phyloP scores from a whole-genome alignment of 2,329 filamentous ascomycete species.

The Cylindrodendrum hubeiense region DNA sequence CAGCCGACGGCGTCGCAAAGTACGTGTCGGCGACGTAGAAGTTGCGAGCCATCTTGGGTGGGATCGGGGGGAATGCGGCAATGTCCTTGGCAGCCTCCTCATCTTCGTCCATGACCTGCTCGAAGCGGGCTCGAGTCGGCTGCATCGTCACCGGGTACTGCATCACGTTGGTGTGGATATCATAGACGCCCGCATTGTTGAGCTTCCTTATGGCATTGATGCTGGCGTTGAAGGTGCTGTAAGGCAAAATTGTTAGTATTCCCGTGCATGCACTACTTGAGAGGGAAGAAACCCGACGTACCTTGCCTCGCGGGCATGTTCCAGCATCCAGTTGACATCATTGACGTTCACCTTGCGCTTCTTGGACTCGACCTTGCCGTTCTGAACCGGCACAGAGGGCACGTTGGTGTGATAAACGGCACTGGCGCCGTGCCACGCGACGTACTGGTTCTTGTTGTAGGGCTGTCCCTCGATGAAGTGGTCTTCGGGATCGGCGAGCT shows the following conservation, averaged over 20 bases:
- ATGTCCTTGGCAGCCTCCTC: constrained; percentile 47
- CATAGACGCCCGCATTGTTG: constrained; percentile 85
- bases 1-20: constrained; percentile 63
- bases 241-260: constrained; percentile 23
- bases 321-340: constrained; percentile 95
- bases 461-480: constrained; percentile 79
- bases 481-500: constrained; percentile 92
- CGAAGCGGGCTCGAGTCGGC: constrained; percentile 87
- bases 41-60: constrained; percentile 65
- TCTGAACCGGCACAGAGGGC: constrained; percentile 80
- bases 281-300: constrained; percentile 53
- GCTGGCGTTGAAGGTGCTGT: constrained; percentile 84
- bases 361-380: constrained; percentile 83
- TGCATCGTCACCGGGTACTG: constrained; percentile 91
- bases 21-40: constrained; percentile 68
- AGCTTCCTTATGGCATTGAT: constrained; percentile 76
- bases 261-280: not conserved
- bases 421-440: constrained; percentile 98
- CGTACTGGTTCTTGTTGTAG: constrained; percentile 99
- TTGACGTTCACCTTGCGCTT: constrained; percentile 90
- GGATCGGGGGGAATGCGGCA: constrained; percentile 60
- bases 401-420: constrained; percentile 90
- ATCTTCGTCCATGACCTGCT: constrained; percentile 70
- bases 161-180: constrained; percentile 93
- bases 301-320: constrained; percentile 93